These are phyloP conservation scores for Termitomyces sp. DNA, from an alignment of 768 basidiomycete genomes.

Conservation along the genomic window DNA sequence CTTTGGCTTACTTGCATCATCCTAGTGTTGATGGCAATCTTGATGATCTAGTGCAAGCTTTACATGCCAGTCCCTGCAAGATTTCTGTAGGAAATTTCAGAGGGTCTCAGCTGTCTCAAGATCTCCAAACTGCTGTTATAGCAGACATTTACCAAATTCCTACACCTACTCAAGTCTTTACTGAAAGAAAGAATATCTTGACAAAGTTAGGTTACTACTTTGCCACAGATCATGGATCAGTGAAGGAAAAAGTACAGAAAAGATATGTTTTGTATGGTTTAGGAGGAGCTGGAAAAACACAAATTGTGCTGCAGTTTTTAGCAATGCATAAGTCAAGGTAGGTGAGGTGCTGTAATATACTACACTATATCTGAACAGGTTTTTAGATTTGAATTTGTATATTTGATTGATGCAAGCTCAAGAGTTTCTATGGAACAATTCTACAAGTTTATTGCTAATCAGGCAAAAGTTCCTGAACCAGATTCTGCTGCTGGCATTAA, in stretches of 20 bases:
- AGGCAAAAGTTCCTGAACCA: not conserved
- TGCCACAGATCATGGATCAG: too few species aligned
- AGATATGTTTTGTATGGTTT: too few species aligned
- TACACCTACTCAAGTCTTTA: not conserved
- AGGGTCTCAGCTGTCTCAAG: not conserved
- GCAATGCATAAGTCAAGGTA: not conserved
- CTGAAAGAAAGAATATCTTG: slow-evolving; percentile 1
- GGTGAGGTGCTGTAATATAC: not conserved
- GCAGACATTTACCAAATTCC: not conserved
- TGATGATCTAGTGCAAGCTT: too few species aligned
- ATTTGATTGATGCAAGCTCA: too few species aligned
- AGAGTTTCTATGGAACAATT: too few species aligned
- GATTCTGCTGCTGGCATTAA: not conserved
- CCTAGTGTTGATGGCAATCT: not conserved
- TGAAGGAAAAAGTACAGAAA: too few species aligned
- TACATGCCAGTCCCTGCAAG: not conserved
- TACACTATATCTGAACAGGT: too few species aligned
- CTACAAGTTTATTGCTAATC: not conserved
- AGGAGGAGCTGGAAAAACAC: not conserved
- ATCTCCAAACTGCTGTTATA: not conserved
- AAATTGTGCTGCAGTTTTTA: not conserved
- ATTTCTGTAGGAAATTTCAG: not conserved
- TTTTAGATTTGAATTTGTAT: too few species aligned
- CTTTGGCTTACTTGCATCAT: not conserved
- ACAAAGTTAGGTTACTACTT: too few species aligned